A percentile compares a stretch with the other conserved stretches of the same genome.
Conservation (phyloP, 305 asterid species). For the Fraxinus dipetala region DNA sequence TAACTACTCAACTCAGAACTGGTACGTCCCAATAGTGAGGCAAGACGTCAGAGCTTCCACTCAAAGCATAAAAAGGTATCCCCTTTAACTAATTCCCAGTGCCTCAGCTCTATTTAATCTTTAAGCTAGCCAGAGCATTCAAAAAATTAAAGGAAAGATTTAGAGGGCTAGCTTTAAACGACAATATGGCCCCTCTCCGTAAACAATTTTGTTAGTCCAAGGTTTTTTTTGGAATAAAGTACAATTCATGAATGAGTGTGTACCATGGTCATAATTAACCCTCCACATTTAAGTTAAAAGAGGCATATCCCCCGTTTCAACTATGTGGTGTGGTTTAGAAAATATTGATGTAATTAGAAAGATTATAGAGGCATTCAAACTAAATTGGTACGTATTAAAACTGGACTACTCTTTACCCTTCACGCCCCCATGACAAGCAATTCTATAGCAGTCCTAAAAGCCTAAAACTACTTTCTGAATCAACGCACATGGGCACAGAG, state of each 20-base stretch:
- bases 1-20: too few relatives aligned
- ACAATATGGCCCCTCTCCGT: neutral
- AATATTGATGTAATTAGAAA: neutral
- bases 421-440: neutral
- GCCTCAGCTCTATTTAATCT: too few relatives aligned
- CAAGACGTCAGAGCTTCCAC: too few relatives aligned
- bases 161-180: neutral
- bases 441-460: neutral
- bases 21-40: too few relatives aligned
- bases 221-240: too few relatives aligned
- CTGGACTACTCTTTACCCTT: neutral
- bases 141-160: too few relatives aligned
- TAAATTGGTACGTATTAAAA: neutral
- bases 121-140: too few relatives aligned
- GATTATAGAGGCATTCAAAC: neutral
- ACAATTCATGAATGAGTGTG: too few relatives aligned
- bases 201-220: too few relatives aligned
- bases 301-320: neutral
- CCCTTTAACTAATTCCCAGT: too few relatives aligned
- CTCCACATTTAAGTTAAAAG: neutral
- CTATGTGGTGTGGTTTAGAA: neutral
- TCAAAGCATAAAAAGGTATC: too few relatives aligned
- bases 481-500: neutral
- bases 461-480: neutral
- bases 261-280: neutral